Conservation (phyloP, 768 basidiomycete species). For the Xerocomellus intermedius region DNA sequence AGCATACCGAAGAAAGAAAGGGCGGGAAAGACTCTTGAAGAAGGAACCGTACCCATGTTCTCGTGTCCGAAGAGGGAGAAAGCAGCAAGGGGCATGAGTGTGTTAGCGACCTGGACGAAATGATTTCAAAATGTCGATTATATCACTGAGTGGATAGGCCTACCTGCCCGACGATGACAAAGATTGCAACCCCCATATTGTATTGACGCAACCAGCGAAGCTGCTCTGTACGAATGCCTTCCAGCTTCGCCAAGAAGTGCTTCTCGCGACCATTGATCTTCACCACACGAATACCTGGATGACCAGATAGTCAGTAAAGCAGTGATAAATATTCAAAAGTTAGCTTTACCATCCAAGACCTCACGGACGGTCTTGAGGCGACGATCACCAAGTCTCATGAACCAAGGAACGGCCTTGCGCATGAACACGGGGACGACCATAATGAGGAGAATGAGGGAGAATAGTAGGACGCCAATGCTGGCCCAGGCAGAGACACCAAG, state of each 20-base stretch:
- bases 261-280: constrained; percentile 30
- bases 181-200: constrained; percentile 22
- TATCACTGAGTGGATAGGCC: neutral
- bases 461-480: constrained; percentile 25
- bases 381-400: constrained; percentile 28
- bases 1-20: constrained; percentile 33
- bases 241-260: constrained; percentile 22
- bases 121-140: constrained; percentile 1
- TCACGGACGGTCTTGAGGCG: constrained; percentile 31
- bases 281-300: constrained; percentile 25
- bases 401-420: constrained; percentile 30
- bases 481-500: constrained; percentile 32
- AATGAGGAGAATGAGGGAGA: constrained; percentile 25
- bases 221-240: constrained; percentile 24
- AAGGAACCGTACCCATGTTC: constrained; percentile 21
- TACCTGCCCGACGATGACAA: constrained; percentile 28
- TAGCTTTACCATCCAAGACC: constrained; percentile 23
- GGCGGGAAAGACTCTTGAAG: constrained; percentile 28
- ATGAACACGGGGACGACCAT: constrained; percentile 33
- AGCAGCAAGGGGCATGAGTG: constrained; percentile 32
- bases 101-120: constrained; percentile 22
- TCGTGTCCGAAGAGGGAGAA: constrained; percentile 31
- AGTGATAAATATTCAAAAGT: neutral
- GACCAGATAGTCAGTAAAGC: neutral
- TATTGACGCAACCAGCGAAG: constrained; percentile 26